Evolutionary conservation across 2,329 filamentous ascomycete species (phyloP), one percentile per base, ranked within the genome.

Genomic region (Ceratocystis variospora): DNA sequence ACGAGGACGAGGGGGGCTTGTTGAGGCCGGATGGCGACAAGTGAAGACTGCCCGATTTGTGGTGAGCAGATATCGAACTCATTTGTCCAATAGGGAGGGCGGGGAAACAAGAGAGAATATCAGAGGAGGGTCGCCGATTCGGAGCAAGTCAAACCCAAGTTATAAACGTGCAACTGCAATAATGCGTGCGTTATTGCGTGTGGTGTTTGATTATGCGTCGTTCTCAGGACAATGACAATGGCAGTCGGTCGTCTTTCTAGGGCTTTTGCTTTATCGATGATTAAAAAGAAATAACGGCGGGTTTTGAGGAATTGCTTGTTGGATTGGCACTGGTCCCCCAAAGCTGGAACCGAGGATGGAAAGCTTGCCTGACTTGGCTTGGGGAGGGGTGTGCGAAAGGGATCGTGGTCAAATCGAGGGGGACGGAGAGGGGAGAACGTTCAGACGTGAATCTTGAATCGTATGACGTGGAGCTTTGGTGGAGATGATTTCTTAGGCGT

Each of bases 401-500:
- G 41, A 62, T 62, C 61, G 61, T 46, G 57, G 48, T 17, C 22
- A 53, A 53, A 53, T 53, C 48, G 48, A 25, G 48, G 25, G 48
- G 45, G 8, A 6, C 22, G 37, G 10, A 41, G 37, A 8, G 12
- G 55, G 64, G 61, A 41, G 37, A 41, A 41, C 10, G 37, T 15
- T 15, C 37, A 22, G 22, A 53, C 22, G 8, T 25, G 48, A 53
- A 53, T 53, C 48, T 62, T n/a, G 31, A 31, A 67, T 64, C 66
- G 62, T 67, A 67, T 67, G 66, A 67, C 62, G 62, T 64, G 62
- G 62, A 64, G 66, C 28, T 63, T 63, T 63, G 48, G 22, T 33
- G 45, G 62, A 55, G 45, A 55, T 62, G 28, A 31, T n/a, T 19
- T 64, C 44, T 46, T 41, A 41, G 66, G 53, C 44, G 25, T 41